Evolutionary conservation across 2,329 filamentous ascomycete genomes (phyloP), one percentile per base, ranked within the genome.

Genomic region (Escovopsis sp.): DNA sequence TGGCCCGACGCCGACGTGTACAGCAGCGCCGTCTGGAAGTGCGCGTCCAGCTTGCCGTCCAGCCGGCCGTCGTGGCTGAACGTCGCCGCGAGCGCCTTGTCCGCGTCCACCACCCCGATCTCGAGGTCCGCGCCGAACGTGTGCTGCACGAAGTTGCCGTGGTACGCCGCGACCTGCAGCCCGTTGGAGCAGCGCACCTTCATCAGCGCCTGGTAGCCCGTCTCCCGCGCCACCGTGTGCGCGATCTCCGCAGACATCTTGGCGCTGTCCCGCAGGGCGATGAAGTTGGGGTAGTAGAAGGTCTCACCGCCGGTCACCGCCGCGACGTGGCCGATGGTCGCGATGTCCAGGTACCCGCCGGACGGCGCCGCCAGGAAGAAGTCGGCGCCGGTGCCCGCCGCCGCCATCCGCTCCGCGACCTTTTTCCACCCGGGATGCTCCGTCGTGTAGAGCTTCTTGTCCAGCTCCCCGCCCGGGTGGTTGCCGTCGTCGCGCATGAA

Each of bases 111-210:
- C 40, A 84, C 76, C 25, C 91, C 91, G 53, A 98, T 84, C 58
- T 98, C 88, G 36, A 98, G 74, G 61, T 98, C 91, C 3, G 88
- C 87, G 10, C 87, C 88, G 55, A 94, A 94, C 0, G 84, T 91
- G 63, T 95, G 87, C 56, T 98, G 91, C 39, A 93, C 75, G 57
- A 96, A 98, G 63, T 94, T 94, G 50, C 91, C 91, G 54, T 94
- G 86, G 56, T 98, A 98, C n/a, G 78, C 76, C 13, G 85, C 79
- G 13, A 98, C 82, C 58, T 98, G 91, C 40, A 98, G 70, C 14
- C 91, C 91, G 53, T 94, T 98, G 14, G 88, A 95, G 65, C 91
- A 98, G 47, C 91, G 82, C 44, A 98, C 89, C 68, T 98, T 98
- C 85, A 98, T 93, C 51, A 98, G 68, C 15, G 87, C 87, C 62